These are phyloP conservation scores for Metschnikowia dekortorum DNA, from an alignment of 805 yeast species.

Conservation along the genomic window DNA sequence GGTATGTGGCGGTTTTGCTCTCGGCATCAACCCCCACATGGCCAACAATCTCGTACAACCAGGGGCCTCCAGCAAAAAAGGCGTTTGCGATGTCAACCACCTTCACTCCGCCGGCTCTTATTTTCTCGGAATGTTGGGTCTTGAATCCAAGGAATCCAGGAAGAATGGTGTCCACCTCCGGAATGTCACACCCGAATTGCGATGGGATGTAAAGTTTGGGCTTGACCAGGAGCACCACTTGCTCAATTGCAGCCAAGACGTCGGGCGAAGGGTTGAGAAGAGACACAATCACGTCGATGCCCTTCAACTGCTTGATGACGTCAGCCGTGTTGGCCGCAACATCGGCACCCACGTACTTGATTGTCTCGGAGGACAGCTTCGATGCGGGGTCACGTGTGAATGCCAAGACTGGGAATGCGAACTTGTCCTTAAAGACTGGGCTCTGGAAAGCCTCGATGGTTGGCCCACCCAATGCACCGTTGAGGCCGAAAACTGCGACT, in stretches of 20 bases:
- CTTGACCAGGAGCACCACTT: conserved; percentile 34
- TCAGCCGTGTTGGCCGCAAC: too few relatives aligned
- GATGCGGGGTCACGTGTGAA: too few relatives aligned
- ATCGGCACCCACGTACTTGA: too few relatives aligned
- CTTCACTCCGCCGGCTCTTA: conserved; percentile 44
- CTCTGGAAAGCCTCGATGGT: conserved; percentile 43
- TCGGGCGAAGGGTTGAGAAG: conserved; percentile 31
- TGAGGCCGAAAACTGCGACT: conserved; percentile 50
- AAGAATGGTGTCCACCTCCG: too few relatives aligned
- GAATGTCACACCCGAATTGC: too few relatives aligned
- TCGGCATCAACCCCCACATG: conserved; percentile 30
- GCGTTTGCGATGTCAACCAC: conserved; percentile 41
- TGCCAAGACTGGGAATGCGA: too few relatives aligned
- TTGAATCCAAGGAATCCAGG: too few relatives aligned
- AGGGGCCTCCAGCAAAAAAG: conserved; percentile 33
- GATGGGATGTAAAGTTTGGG: conserved; percentile 27
- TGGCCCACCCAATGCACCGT: conserved; percentile 51
- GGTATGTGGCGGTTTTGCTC: conserved; percentile 30
- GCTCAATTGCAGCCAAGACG: conserved; percentile 31
- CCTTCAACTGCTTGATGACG: conserved; percentile 25
- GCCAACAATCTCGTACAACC: conserved; percentile 18
- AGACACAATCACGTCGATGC: conserved; percentile 49
- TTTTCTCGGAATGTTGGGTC: conserved; percentile 28
- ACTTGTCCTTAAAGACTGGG: conserved; percentile 8
- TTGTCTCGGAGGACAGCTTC: too few relatives aligned